Base-by-base conservation (phyloP, 2,329 filamentous ascomycete species). In the Alternaria rosae region DNA sequence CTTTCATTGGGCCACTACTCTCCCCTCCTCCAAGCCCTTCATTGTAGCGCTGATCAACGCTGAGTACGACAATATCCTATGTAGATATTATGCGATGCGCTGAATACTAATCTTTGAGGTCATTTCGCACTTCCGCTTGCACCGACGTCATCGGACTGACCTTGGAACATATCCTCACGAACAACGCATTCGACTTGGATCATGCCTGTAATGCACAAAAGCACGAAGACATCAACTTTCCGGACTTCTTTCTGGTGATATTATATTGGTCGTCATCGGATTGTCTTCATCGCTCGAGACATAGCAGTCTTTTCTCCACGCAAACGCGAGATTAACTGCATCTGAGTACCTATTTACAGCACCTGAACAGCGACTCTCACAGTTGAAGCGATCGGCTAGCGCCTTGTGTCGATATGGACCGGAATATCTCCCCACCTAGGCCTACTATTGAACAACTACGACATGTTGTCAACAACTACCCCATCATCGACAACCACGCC, bases 401-500 rank as follows among this genome's bases (percentile, higher is more conserved):
- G 35, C 52, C 44, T 20, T 38, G 25, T 20, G n/a, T 35, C 41
- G 30, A 45, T 26, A 76, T 76, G 71, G 69, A 70, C 41, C 68
- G 53, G 47, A 57, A 51, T 30, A 52, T 42, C 15, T 35, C 63
- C 50, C 64, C 61, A 21, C 61, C 67, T 9, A 69, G 64, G 30
- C 71, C 71, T 28, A 75, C 75, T 10, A 53, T 77, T 21, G 76
- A 77, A 44, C 73, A 77, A 35, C 59, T 78, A 26, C 72, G 71
- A 50, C 66, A 78, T 68, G 72, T 78, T 11, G 73, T 75, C 23
- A 73, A 75, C 57, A 73, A 73, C 59, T 78, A 71, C 21, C 90
- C 90, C 4, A 87, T 92, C 69, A 88, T 93, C 76, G 91, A 93
- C 79, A 88, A 91, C 69, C 90, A 92, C 73, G 89, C 88, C 3